Evolutionary conservation across 805 yeast genomes (phyloP).

Genomic region (Kluyveromyces nonfermentans): DNA sequence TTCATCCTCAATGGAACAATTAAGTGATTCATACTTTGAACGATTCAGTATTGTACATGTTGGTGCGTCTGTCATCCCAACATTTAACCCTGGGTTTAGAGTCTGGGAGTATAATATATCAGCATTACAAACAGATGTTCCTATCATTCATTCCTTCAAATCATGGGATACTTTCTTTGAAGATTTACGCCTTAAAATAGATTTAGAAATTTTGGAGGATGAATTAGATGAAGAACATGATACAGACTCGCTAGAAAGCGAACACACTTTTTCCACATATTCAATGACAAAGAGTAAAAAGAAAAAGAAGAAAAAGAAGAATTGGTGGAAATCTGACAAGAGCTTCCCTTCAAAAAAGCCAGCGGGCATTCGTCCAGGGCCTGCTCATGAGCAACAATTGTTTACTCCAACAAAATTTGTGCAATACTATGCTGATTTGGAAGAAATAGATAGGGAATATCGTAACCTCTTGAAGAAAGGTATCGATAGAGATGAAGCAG

Average conservation of each 20-base stretch:
- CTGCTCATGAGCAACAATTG: conserved; percentile 62
- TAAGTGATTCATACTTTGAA: conserved; percentile 36
- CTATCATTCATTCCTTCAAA: conserved; percentile 12
- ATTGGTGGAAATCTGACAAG: conserved; percentile 36
- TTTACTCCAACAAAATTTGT: conserved; percentile 66
- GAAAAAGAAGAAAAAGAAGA: conserved; percentile 16
- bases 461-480: conserved; percentile 45
- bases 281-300: conserved; percentile 12
- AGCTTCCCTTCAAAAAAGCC: conserved; percentile 60
- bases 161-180: conserved; percentile 56
- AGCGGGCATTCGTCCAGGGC: conserved; percentile 46
- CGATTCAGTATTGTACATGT: conserved; percentile 64
- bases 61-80: conserved; percentile 70
- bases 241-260: neutral
- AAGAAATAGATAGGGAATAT: conserved; percentile 34
- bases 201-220: conserved; percentile 8
- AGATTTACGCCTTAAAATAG: conserved; percentile 34
- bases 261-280: neutral
- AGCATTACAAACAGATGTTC: conserved; percentile 32
- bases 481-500: conserved; percentile 46
- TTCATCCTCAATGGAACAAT: conserved; percentile 14
- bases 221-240: conserved; percentile 3
- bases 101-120: conserved; percentile 81
- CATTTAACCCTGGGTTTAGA: conserved; percentile 74
- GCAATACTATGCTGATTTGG: conserved; percentile 65